A percentile compares a stretch with the other conserved stretches of the same genome.
These are phyloP conservation scores for Eucalyptus decipiens DNA, from an alignment of 345 rosid species.

Conservation along the genomic window DNA sequence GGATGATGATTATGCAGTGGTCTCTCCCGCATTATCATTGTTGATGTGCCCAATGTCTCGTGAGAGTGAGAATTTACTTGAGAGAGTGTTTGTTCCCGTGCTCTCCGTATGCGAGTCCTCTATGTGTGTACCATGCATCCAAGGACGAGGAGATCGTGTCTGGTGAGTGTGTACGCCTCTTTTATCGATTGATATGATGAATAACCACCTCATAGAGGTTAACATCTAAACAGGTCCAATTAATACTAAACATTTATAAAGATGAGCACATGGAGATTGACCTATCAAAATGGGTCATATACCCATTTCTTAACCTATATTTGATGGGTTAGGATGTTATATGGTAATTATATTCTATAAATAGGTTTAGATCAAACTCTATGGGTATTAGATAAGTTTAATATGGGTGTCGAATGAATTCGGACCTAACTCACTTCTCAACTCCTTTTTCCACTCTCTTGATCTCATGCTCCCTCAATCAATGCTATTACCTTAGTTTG, in stretches of 20 bases:
- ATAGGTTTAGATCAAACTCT: neutral
- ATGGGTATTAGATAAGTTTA: too few relatives aligned
- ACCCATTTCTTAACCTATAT: too few relatives aligned
- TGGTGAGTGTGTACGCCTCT: rapidly evolving
- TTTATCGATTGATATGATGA: neutral
- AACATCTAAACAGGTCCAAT: neutral
- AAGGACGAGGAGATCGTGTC: neutral
- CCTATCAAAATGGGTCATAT: neutral
- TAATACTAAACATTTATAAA: too few relatives aligned
- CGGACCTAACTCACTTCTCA: neutral
- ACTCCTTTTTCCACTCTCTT: neutral
- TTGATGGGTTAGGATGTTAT: neutral
- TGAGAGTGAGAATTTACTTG: neutral
- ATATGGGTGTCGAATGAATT: too few relatives aligned
- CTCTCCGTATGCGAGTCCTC: neutral
- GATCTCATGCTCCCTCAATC: neutral
- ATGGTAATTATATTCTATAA: too few relatives aligned
- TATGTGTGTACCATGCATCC: neutral
- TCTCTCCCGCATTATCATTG: neutral
- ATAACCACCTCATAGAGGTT: rapidly evolving
- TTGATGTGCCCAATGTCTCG: neutral
- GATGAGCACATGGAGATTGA: too few relatives aligned
- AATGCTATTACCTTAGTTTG: neutral
- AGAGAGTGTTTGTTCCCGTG: neutral
- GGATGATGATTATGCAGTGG: neutral